Evolutionary conservation across 1,284 basidiomycete genomes (phyloP).

Genomic region (Trametes sp.): DNA sequence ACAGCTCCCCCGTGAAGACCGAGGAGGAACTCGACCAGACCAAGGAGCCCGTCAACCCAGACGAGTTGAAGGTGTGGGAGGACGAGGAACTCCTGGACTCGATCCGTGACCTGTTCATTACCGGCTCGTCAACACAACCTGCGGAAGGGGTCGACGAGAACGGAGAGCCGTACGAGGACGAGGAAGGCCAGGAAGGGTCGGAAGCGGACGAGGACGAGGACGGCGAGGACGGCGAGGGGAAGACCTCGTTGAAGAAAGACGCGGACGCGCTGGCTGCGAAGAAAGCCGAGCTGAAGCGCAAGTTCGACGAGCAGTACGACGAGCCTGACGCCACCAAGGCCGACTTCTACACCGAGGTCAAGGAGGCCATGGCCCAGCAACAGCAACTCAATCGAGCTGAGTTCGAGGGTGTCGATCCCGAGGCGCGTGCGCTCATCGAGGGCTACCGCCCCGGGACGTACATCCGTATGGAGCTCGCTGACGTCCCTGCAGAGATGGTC

Average conservation of each 20-base stretch:
- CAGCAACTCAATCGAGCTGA: constrained; percentile 87
- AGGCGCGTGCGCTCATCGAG: constrained; percentile 85
- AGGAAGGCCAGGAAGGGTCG: constrained; percentile 47
- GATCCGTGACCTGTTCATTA: constrained; percentile 92
- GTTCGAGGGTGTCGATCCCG: constrained; percentile 83
- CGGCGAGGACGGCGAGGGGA: constrained; percentile 51
- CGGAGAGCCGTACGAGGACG: constrained; percentile 39
- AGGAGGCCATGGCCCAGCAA: constrained; percentile 91
- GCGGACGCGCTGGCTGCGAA: constrained; percentile 79
- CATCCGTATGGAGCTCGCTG: constrained; percentile 87
- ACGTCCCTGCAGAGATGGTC: constrained; percentile 92
- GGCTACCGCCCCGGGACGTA: constrained; percentile 94
- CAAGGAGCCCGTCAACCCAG: constrained; percentile 61
- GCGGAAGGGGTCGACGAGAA: constrained; percentile 42
- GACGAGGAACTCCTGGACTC: constrained; percentile 87
- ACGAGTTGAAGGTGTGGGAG: constrained; percentile 79
- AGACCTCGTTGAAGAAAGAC: constrained; percentile 22
- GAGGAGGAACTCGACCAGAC: constrained; percentile 73
- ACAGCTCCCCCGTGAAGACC: constrained; percentile 48
- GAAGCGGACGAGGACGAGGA: constrained; percentile 46
- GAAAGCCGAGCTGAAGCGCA: constrained; percentile 92
- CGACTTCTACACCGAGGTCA: constrained; percentile 92
- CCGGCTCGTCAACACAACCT: constrained; percentile 54
- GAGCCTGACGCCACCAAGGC: constrained; percentile 80
- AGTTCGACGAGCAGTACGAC: constrained; percentile 98